Evolutionary conservation across 345 rosid genomes (phyloP), one percentile per base, ranked within the genome.

Genomic region (Gossypium turneri): DNA sequence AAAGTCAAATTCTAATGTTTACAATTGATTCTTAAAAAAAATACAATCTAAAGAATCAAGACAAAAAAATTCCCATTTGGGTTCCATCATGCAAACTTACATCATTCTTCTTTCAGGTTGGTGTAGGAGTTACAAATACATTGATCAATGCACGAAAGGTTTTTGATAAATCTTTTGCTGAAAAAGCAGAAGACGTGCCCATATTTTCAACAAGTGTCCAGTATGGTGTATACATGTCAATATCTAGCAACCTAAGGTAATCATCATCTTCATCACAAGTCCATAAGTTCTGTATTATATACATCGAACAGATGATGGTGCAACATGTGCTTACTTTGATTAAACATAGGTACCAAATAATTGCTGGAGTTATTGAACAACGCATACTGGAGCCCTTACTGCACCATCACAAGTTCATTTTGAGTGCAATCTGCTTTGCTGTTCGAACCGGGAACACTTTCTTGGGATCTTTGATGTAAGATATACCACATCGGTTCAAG

Each of bases 201-300:
- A 78, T 90, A 61, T 7, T 91, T 12, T 81, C 93, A 29, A 91
- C 97, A 2, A 86, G 92, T 75, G 82, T 78, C 74, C 92, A 83
- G 17, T 89, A 89, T 72, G 97, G 97, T 51, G 80, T 84, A 27
- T 91, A 91, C 77, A 88, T 91, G 97, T 88, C 97, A 25, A 83
- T 90, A 60, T 90, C 96, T 19, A 90, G 96, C 83, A 90, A 90
- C 76, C 88, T 90, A 76, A 90, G 96, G 96, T 89, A 79, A 64
- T 38, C 12, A 75, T 16, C 4, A 9, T 17, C 34, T 29, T 19
- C 19, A 27, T 4, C 8, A 16, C n/a, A 9, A 15, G 56, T 52
- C 34, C 15, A 58, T 24, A 9, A 56, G 60, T n/a, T 19, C 22
- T 56, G 20, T 11, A 56, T 56, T 12, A 4, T n/a, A 17, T 52